Evolutionary conservation across 1,284 basidiomycete genomes (phyloP), one percentile per base, ranked within the genome.

Genomic region (Gomphus bonarii): DNA sequence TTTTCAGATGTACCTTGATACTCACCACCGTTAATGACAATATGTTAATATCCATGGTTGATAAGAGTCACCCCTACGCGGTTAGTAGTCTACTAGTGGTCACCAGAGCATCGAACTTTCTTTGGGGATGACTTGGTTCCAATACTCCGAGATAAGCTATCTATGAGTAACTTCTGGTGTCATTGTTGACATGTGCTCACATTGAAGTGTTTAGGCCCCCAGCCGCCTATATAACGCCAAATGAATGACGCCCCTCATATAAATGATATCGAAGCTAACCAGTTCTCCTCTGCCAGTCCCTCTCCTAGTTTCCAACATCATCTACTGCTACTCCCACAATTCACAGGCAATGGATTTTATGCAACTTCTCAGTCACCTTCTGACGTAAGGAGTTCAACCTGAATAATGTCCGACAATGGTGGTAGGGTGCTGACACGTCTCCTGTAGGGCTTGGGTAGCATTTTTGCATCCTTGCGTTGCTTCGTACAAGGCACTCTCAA

Each of bases 401-500:
- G 42, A 20, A 9, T 43, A 5, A 42, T 18, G 18, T 11, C 42
- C 42, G 6, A 20, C 20, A 43, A 18, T 16, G n/a, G n/a, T 31
- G 56, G 50, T 58, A 50, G 56, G n/a, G 56, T 58, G 56, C 56
- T 36, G 42, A 46, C 14, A 43, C 16, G 14, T 47, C 18, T 25
- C 10, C 51, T 44, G 25, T 61, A 85, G 84, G 65, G 81, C 81
- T 53, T 86, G 81, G 81, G 85, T 87, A 60, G 81, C 78, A 1
- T 83, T 84, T 64, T 70, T 81, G 1, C 68, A 85, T 3, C 84
- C 84, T 0, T 75, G 72, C 61, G 86, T 78, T 62, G 68, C 75
- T 3, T 85, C 84, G 3, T 84, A 77, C 75, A 85, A 87, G 67
- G 78, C 81, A 16, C 70, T 91, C 20, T 75, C 79, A 0, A 74